Evolutionary conservation across 176 grass and related monocot genomes (phyloP).

Genomic region (Poa annua): DNA sequence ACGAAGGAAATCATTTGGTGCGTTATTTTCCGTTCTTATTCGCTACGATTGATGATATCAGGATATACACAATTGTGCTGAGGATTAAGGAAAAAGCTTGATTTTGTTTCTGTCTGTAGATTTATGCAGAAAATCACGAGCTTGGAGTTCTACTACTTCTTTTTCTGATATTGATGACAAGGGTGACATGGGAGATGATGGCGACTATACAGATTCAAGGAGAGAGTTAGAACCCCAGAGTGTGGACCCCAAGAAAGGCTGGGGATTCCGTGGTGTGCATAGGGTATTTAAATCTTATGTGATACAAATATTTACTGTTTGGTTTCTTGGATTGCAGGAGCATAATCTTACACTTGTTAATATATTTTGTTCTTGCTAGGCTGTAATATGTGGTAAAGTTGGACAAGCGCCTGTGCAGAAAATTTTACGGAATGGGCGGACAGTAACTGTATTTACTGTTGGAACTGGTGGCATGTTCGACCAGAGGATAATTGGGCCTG

Average conservation of each 20-base stretch:
- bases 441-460: conserved; percentile 85
- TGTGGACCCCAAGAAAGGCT: conserved; percentile 71
- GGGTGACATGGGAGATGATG: conserved; percentile 42
- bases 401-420: conserved; percentile 88
- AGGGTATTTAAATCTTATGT: conserved; percentile 57
- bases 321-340: conserved; percentile 18
- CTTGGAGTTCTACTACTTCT: conserved; percentile 66
- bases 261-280: conserved; percentile 80
- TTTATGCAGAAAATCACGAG: conserved; percentile 49
- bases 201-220: conserved; percentile 48
- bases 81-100: conserved; percentile 18
- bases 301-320: conserved; percentile 11
- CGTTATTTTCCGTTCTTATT: conserved; percentile 30
- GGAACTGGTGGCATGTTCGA: conserved; percentile 97
- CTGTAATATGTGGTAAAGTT: conserved; percentile 90
- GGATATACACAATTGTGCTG: conserved; percentile 9
- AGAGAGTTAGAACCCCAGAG: conserved; percentile 64
- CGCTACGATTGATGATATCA: conserved; percentile 14
- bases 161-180: conserved; percentile 60
- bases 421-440: conserved; percentile 80
- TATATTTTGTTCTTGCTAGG: conserved; percentile 58
- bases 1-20: conserved; percentile 52
- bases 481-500: conserved; percentile 67
- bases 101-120: conserved; percentile 45
- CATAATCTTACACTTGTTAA: conserved; percentile 12